Conservation (phyloP, 345 rosid genomes). For the Kernera saxatilis region DNA sequence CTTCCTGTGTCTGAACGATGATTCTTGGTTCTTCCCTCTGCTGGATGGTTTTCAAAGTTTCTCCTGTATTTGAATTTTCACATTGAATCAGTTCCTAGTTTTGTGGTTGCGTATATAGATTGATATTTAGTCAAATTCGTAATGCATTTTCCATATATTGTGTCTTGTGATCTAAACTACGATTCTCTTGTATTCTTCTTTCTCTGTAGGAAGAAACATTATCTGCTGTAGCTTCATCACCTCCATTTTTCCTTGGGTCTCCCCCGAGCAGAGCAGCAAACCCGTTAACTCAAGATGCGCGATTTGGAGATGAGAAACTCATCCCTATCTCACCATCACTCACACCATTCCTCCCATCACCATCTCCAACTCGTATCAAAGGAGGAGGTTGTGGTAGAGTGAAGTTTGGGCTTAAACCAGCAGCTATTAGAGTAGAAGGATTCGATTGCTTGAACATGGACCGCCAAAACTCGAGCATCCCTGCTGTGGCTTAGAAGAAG, state of each 20-base stretch:
- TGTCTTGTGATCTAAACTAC: background rate
- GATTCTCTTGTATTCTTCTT: background rate
- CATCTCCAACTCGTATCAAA: conserved; percentile 27
- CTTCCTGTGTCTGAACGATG: background rate
- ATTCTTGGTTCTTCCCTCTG: background rate
- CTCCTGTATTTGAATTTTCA: background rate
- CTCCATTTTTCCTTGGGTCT: conserved; percentile 67
- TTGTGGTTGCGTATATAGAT: background rate
- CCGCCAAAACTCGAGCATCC: conserved; percentile 54
- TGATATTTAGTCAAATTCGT: background rate
- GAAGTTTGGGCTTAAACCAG: conserved; percentile 54
- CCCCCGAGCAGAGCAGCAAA: conserved; percentile 69
- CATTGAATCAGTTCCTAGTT: background rate
- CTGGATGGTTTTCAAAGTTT: background rate
- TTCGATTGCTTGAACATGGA: conserved; percentile 64
- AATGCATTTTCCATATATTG: background rate
- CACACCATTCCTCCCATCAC: conserved; percentile 27
- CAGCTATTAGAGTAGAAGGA: conserved; percentile 78
- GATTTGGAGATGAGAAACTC: conserved; percentile 44
- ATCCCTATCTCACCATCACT: conserved; percentile 14
- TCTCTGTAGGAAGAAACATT: conserved; percentile 39
- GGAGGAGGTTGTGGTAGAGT: conserved; percentile 54
- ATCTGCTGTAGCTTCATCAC: conserved; percentile 42
- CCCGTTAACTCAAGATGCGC: conserved; percentile 63
- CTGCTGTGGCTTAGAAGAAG: conserved; percentile 54